Percentiles rank a stretch among this genome's conserved stretches.
Conservation (phyloP, 352 stramenopile genomes). For the Pythium rhizo-oryzae region DNA sequence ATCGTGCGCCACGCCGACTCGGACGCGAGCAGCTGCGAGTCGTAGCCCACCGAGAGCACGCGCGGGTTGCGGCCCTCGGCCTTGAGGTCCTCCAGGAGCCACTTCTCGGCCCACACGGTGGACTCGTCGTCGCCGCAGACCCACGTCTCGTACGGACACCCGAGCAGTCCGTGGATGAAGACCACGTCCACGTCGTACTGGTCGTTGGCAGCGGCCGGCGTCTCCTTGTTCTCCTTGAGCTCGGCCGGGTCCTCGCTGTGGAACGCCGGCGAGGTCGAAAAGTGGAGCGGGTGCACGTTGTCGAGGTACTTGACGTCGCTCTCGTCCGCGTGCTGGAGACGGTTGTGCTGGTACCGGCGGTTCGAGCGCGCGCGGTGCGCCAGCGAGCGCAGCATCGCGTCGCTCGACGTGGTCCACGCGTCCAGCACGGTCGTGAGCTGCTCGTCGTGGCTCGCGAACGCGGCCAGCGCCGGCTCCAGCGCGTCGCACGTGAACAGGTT, state of each 20-base stretch:
- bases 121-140: slow-evolving; percentile 64
- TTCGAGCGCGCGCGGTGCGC: slow-evolving; percentile 64
- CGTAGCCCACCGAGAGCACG: slow-evolving; percentile 83
- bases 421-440: slow-evolving; percentile 45
- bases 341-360: slow-evolving; percentile 50
- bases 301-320: slow-evolving; percentile 65
- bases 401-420: slow-evolving; percentile 45
- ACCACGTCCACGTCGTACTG: slow-evolving; percentile 80
- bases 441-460: slow-evolving; percentile 42
- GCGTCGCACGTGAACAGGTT: slow-evolving; percentile 68
- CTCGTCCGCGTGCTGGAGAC: slow-evolving; percentile 25
- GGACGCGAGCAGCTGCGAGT: slow-evolving; percentile 77
- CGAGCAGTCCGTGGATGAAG: slow-evolving; percentile 81
- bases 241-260: slow-evolving; percentile 19
- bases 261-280: slow-evolving; percentile 37
- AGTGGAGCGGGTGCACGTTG: slow-evolving; percentile 69
- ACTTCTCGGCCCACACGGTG: slow-evolving; percentile 67
- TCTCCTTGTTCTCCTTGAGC: not conserved
- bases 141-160: slow-evolving; percentile 82
- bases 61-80: slow-evolving; percentile 54
- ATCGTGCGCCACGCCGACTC: slow-evolving; percentile 77
- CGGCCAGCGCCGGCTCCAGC: slow-evolving; percentile 38
- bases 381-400: slow-evolving; percentile 53
- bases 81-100: slow-evolving; percentile 69
- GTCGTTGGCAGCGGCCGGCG: not conserved